Evolutionary conservation across 2,329 filamentous ascomycete species (phyloP).

Genomic region (Colletotrichum sidae): DNA sequence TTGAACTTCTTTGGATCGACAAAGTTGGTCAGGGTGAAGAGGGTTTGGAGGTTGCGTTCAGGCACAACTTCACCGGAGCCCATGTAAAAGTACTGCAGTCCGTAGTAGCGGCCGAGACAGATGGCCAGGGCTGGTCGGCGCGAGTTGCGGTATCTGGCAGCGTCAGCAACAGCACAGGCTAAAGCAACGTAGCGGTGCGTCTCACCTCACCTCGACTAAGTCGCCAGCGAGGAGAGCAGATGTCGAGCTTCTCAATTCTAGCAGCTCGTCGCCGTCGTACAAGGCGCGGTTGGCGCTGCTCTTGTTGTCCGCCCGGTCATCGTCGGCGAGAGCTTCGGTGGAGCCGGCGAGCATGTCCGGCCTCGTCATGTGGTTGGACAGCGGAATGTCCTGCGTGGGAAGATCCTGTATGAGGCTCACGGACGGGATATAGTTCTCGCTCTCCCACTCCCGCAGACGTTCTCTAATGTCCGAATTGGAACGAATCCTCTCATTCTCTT

Average conservation of each 20-base stretch:
- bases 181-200: not conserved
- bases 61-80: slow-evolving; percentile 62
- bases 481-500: slow-evolving; percentile 16
- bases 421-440: slow-evolving; percentile 46
- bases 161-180: slow-evolving; percentile 12
- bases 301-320: slow-evolving; percentile 32
- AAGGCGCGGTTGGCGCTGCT: slow-evolving; percentile 42
- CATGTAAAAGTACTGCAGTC: slow-evolving; percentile 66
- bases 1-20: slow-evolving; percentile 53
- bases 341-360: slow-evolving; percentile 43
- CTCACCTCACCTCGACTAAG: slow-evolving; percentile 61
- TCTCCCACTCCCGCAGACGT: slow-evolving; percentile 55
- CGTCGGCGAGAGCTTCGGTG: slow-evolving; percentile 41
- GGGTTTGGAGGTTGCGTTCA: slow-evolving; percentile 53
- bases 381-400: slow-evolving; percentile 40
- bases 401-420: slow-evolving; percentile 44
- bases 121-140: slow-evolving; percentile 62
- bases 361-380: slow-evolving; percentile 51
- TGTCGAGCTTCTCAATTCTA: slow-evolving; percentile 48
- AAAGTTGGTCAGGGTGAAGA: slow-evolving; percentile 64
- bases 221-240: slow-evolving; percentile 56
- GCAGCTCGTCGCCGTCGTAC: slow-evolving; percentile 51
- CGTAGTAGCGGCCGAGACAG: slow-evolving; percentile 63
- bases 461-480: slow-evolving; percentile 50
- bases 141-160: slow-evolving; percentile 49